Evolutionary conservation across 352 stramenopile genomes (phyloP).

Genomic region (Pythium folliculosum): DNA sequence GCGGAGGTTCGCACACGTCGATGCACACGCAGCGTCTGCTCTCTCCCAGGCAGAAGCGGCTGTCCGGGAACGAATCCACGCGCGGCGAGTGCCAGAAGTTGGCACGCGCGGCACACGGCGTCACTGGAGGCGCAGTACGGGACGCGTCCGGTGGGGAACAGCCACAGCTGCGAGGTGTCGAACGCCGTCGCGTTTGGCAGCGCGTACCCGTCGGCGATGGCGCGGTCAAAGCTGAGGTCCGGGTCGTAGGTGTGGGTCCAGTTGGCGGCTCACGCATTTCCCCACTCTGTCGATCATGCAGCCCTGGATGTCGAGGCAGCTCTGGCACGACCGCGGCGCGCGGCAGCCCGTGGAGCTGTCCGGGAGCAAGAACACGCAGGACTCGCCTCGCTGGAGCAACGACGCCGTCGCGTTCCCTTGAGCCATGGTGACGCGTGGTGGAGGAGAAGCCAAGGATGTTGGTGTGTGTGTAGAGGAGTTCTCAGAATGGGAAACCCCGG

Average conservation of each 20-base stretch:
- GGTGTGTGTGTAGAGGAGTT: background rate
- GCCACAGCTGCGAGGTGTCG: constrained; percentile 1
- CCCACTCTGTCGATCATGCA: constrained; percentile 8
- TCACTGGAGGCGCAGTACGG: constrained; percentile 11
- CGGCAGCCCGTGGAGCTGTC: constrained; percentile 9
- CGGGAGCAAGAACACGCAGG: background rate
- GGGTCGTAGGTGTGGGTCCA: background rate
- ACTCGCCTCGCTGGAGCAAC: background rate
- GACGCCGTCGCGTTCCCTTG: background rate
- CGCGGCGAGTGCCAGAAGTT: constrained; percentile 1
- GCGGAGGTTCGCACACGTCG: constrained; percentile 12
- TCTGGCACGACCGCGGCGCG: constrained; percentile 1
- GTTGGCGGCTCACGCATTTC: background rate
- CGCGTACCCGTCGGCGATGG: background rate
- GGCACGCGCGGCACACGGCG: constrained; percentile 2
- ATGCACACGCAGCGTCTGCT: constrained; percentile 3
- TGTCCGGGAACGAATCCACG: constrained; percentile 2
- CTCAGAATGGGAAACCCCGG: too few species aligned
- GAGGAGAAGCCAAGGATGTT: background rate
- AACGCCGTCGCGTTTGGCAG: constrained; percentile 1
- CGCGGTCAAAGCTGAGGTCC: background rate
- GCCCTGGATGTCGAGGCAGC: constrained; percentile 5
- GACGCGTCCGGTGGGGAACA: constrained; percentile 7
- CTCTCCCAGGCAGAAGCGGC: constrained; percentile 16
- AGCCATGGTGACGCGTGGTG: too few species aligned